Percentiles rank a stretch among this genome's conserved stretches.
These are phyloP conservation scores for Raffaelea ambrosiae DNA, from an alignment of 2,329 filamentous ascomycete species.

Conservation along the genomic window DNA sequence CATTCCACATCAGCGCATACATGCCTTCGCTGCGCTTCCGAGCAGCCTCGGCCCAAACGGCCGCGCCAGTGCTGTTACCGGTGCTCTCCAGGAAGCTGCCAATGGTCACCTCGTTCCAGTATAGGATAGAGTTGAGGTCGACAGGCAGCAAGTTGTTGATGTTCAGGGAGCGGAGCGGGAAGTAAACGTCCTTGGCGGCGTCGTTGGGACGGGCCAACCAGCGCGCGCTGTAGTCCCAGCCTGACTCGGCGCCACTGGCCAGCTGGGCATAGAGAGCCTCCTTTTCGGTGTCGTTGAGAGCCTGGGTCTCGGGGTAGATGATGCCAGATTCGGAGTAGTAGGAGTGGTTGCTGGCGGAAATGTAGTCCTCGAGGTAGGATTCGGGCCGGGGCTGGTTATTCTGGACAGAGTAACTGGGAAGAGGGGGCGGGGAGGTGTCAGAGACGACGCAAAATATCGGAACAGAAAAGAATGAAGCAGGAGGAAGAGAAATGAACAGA, in stretches of 20 bases:
- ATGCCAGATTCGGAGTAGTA: slow-evolving; percentile 52
- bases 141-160: slow-evolving; percentile 50
- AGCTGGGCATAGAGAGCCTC: slow-evolving; percentile 51
- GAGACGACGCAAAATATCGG: too few species aligned
- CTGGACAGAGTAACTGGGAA: slow-evolving; percentile 42
- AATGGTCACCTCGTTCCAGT: slow-evolving; percentile 55
- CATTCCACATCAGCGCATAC: slow-evolving; percentile 56
- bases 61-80: slow-evolving; percentile 41
- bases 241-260: slow-evolving; percentile 56
- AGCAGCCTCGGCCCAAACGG: slow-evolving; percentile 41
- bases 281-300: slow-evolving; percentile 44
- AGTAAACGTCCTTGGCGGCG: slow-evolving; percentile 51
- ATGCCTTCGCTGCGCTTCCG: slow-evolving; percentile 50
- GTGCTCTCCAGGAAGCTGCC: slow-evolving; percentile 41
- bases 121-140: slow-evolving; percentile 61
- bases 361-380: slow-evolving; percentile 57
- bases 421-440: too few species aligned
- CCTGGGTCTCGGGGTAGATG: slow-evolving; percentile 42
- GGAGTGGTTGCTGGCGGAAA: slow-evolving; percentile 55
- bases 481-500: neutral
- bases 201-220: slow-evolving; percentile 51
- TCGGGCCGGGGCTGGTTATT: slow-evolving; percentile 62
- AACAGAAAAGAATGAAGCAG: too few species aligned
- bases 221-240: slow-evolving; percentile 55
- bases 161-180: slow-evolving; percentile 57